Evolutionary conservation across 1,139 yeast genomes (phyloP).

Genomic region (Geotrichum carabidarum): DNA sequence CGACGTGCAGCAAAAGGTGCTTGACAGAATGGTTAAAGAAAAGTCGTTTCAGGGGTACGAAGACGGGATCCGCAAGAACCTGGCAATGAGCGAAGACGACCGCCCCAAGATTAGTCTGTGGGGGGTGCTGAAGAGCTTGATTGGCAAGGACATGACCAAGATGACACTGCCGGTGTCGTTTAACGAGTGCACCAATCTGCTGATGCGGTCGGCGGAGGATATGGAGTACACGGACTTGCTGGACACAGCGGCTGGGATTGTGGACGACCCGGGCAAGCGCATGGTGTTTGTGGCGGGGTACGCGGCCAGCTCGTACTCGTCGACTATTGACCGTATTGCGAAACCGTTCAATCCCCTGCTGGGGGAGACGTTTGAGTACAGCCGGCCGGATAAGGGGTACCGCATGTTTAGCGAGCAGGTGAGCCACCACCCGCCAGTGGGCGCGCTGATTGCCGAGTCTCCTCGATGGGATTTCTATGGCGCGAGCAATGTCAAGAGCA

Average conservation of each 20-base stretch:
- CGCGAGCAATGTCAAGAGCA: slow-evolving; percentile 84
- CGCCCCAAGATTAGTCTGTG: slow-evolving; percentile 88
- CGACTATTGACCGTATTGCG: slow-evolving; percentile 88
- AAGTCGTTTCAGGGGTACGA: slow-evolving; percentile 83
- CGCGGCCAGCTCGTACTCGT: slow-evolving; percentile 91
- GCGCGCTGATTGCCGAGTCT: slow-evolving; percentile 84
- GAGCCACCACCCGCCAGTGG: slow-evolving; percentile 96
- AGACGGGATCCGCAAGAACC: slow-evolving; percentile 65
- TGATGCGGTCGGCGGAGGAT: slow-evolving; percentile 93
- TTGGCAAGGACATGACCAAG: slow-evolving; percentile 95
- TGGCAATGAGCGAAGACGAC: slow-evolving; percentile 71
- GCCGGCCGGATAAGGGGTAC: slow-evolving; percentile 80
- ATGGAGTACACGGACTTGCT: slow-evolving; percentile 78
- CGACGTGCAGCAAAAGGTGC: slow-evolving; percentile 45
- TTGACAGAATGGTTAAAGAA: slow-evolving; percentile 45
- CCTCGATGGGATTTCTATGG: slow-evolving; percentile 94
- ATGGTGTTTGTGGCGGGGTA: slow-evolving; percentile 86
- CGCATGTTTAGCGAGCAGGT: slow-evolving; percentile 89
- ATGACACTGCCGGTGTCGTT: slow-evolving; percentile 95
- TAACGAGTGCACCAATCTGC: slow-evolving; percentile 88
- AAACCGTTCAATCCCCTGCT: slow-evolving; percentile 94
- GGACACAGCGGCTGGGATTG: slow-evolving; percentile 63
- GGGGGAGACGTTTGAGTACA: slow-evolving; percentile 92
- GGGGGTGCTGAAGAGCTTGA: slow-evolving; percentile 88
- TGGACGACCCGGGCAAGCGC: slow-evolving; percentile 75